Conservation (phyloP, 306 rosid genomes). For the peach (Prunus persica) region DNA sequence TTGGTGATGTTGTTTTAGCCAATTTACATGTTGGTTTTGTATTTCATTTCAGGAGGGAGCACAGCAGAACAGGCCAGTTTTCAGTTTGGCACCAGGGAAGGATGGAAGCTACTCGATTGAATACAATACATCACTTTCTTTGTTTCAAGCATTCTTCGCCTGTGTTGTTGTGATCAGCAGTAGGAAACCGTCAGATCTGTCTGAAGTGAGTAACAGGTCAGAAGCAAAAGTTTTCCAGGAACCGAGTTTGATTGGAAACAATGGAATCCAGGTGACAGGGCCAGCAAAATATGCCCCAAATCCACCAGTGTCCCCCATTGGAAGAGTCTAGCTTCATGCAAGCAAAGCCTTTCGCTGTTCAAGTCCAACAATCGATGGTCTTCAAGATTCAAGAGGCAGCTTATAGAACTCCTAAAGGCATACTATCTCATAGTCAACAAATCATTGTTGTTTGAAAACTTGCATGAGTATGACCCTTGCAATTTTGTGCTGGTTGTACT, state of each 20-base stretch:
- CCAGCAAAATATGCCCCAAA: slow-evolving; percentile 52
- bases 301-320: slow-evolving; percentile 88
- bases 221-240: slow-evolving; percentile 33
- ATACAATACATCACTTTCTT: slow-evolving; percentile 65
- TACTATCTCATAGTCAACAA: background rate
- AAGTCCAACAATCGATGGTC: slow-evolving; percentile 29
- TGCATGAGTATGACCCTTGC: slow-evolving; percentile 24
- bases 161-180: slow-evolving; percentile 51
- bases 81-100: slow-evolving; percentile 63
- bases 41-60: slow-evolving; percentile 57
- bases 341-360: slow-evolving; percentile 15
- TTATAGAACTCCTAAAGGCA: background rate
- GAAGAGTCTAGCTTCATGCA: slow-evolving; percentile 57
- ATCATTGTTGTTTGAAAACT: slow-evolving; percentile 1
- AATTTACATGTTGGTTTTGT: slow-evolving; percentile 18
- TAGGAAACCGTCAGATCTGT: slow-evolving; percentile 39
- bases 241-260: slow-evolving; percentile 24
- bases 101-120: slow-evolving; percentile 68
- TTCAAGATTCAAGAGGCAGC: slow-evolving; percentile 17
- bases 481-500: slow-evolving; percentile 32
- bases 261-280: slow-evolving; percentile 34
- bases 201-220: background rate
- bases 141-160: slow-evolving; percentile 80
- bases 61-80: slow-evolving; percentile 41
- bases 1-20: background rate